A percentile compares a stretch with the other conserved stretches of the same genome.
Conservation (phyloP, 257 asterid species). For the Jacaranda mimosifolia region DNA sequence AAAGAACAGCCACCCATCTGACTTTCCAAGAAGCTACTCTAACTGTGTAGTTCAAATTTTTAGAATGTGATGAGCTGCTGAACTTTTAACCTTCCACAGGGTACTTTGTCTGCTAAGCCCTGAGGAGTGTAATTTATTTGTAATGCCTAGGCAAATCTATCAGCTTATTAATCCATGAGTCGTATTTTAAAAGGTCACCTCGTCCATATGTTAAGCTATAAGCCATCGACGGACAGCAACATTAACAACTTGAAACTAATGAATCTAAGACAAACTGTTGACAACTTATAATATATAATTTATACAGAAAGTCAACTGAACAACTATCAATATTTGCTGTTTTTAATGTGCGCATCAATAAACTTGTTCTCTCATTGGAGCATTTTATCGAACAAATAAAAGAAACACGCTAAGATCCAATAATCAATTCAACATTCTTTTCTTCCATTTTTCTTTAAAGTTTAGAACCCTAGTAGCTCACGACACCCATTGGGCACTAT, state of each 20-base stretch:
- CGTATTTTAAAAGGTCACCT: neutral
- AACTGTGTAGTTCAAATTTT: too few relatives aligned
- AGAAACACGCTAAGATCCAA: neutral
- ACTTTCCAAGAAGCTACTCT: too few relatives aligned
- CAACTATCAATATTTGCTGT: neutral
- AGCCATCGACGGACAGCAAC: neutral
- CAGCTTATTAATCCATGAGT: neutral
- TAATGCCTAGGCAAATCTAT: neutral
- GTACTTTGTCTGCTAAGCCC: neutral
- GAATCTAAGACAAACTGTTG: neutral
- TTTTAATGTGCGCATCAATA: neutral
- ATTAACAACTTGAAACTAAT: neutral
- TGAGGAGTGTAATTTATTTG: neutral
- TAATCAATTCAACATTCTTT: neutral
- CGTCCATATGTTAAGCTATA: neutral
- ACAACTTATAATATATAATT: neutral
- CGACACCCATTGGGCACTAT: neutral
- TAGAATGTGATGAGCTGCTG: neutral
- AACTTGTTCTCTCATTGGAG: constrained; percentile 27
- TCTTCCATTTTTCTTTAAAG: neutral
- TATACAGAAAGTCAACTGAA: neutral
- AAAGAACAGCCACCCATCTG: too few relatives aligned
- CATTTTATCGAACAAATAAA: constrained; percentile 40
- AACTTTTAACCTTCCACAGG: neutral
- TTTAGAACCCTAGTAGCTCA: neutral